Evolutionary conservation across 495 filamentous ascomycete species (phyloP).

Genomic region (Extremus antarcticus): DNA sequence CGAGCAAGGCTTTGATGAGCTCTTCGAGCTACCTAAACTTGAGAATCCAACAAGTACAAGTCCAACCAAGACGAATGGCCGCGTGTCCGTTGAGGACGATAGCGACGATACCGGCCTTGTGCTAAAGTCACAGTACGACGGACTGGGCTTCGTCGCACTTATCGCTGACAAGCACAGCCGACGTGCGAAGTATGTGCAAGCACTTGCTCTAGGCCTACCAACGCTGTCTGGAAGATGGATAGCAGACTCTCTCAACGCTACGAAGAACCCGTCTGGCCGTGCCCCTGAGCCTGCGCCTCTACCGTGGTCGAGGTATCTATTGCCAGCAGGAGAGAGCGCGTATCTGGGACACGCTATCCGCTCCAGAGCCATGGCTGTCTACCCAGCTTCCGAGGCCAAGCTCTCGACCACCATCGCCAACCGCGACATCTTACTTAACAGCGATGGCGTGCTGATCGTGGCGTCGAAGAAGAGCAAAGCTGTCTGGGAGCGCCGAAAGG

Average conservation of each 20-base stretch:
- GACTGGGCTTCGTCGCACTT: constrained; percentile 67
- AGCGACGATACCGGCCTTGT: constrained; percentile 23
- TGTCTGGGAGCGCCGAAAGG: constrained; percentile 46
- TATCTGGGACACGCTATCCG: constrained; percentile 68
- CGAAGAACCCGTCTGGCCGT: neutral
- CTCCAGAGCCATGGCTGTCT: constrained; percentile 54
- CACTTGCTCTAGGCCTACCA: constrained; percentile 79
- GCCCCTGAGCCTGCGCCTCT: constrained; percentile 42
- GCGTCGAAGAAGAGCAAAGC: constrained; percentile 54
- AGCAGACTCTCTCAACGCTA: constrained; percentile 49
- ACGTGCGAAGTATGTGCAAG: constrained; percentile 91
- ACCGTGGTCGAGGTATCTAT: constrained; percentile 70
- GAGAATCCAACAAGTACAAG: neutral
- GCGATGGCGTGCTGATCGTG: constrained; percentile 63
- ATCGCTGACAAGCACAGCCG: constrained; percentile 81
- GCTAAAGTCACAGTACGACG: constrained; percentile 39
- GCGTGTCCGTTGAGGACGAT: constrained; percentile 21
- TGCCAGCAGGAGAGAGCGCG: constrained; percentile 71
- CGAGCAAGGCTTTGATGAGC: constrained; percentile 65
- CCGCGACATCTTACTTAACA: constrained; percentile 47
- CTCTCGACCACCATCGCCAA: constrained; percentile 10
- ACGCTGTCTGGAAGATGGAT: constrained; percentile 77
- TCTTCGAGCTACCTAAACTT: constrained; percentile 51
- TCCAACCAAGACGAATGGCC: constrained; percentile 24
- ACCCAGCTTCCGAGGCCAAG: constrained; percentile 37